phyloP scores from a whole-genome alignment of 352 stramenopile genomes.

The Pythium dissimile region DNA sequence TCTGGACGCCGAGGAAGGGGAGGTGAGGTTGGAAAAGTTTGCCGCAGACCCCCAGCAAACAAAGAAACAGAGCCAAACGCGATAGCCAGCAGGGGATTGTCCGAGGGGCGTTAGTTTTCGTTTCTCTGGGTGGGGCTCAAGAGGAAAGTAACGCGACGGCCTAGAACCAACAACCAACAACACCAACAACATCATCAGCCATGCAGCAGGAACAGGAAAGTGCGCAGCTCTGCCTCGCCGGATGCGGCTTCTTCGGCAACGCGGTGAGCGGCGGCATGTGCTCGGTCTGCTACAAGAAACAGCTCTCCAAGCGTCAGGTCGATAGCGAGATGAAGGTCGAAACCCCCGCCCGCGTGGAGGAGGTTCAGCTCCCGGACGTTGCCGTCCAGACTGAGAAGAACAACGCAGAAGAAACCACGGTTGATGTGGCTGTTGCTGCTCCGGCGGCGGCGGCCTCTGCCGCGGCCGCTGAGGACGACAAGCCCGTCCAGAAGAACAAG shows the following conservation, averaged over 20 bases:
- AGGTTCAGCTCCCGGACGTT: slow-evolving; percentile 12
- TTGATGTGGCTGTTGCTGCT: not conserved
- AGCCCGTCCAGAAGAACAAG: slow-evolving; percentile 86
- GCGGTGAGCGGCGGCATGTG: slow-evolving; percentile 73
- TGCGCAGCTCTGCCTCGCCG: slow-evolving; percentile 65
- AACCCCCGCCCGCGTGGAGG: slow-evolving; percentile 1
- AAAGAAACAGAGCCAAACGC: slow-evolving; percentile 3
- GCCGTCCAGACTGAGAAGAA: slow-evolving; percentile 9
- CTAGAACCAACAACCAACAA: not conserved
- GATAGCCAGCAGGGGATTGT: slow-evolving; percentile 4
- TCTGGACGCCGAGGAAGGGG: slow-evolving; percentile 5
- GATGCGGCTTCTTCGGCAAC: slow-evolving; percentile 77
- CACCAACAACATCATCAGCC: slow-evolving; percentile 7
- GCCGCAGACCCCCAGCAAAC: not conserved
- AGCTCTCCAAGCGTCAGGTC: slow-evolving; percentile 69
- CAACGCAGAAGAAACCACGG: slow-evolving; percentile 1
- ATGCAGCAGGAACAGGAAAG: slow-evolving; percentile 85
- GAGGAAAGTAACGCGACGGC: slow-evolving; percentile 1
- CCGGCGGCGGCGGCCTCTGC: slow-evolving; percentile 13
- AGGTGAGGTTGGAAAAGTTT: not conserved
- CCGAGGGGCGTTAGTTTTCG: slow-evolving; percentile 42
- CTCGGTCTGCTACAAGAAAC: slow-evolving; percentile 86
- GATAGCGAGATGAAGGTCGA: slow-evolving; percentile 36
- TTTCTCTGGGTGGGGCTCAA: slow-evolving; percentile 56
- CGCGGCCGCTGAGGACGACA: slow-evolving; percentile 25